phyloP scores from a whole-genome alignment of 2,329 filamentous ascomycete genomes.

The Aspergillus brunneoviolaceus region DNA sequence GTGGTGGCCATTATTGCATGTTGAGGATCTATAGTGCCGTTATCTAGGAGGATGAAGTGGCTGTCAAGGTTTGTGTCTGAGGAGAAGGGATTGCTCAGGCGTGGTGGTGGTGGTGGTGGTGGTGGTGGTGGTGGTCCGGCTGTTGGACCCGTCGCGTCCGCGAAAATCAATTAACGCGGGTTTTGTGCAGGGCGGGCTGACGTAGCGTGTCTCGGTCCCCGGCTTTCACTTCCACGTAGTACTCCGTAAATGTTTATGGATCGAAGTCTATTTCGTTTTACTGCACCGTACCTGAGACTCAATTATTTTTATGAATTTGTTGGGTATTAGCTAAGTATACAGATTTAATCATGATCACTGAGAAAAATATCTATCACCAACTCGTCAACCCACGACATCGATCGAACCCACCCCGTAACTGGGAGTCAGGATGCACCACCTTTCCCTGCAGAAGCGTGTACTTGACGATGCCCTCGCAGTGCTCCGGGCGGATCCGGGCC shows the following conservation, averaged over 20 bases:
- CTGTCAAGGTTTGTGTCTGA: neutral
- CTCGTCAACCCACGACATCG: conserved; percentile 70
- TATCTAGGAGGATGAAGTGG: too few relatives aligned
- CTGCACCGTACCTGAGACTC: too few relatives aligned
- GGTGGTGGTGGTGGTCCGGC: neutral
- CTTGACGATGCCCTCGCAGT: conserved; percentile 83
- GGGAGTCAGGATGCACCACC: conserved; percentile 78
- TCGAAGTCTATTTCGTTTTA: neutral
- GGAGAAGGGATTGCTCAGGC: neutral
- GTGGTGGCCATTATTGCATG: conserved; percentile 32
- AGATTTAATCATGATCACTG: neutral
- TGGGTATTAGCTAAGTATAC: neutral
- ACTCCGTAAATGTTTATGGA: neutral
- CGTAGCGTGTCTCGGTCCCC: conserved; percentile 21
- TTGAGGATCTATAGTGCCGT: neutral
- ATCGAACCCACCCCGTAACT: conserved; percentile 84
- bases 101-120: neutral
- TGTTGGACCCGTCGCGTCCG: conserved; percentile 22
- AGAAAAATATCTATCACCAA: conserved; percentile 27
- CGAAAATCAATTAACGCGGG: conserved; percentile 33
- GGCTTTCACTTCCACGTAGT: neutral
- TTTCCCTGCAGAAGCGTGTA: conserved; percentile 87
- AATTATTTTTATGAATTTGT: too few relatives aligned
- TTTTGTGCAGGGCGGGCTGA: conserved; percentile 18
- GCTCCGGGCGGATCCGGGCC: conserved; percentile 77